Percentiles rank a stretch among this genome's conserved stretches.
These are phyloP conservation scores for Lactuca saligna DNA, from an alignment of 129 eudicot species.

Conservation along the genomic window DNA sequence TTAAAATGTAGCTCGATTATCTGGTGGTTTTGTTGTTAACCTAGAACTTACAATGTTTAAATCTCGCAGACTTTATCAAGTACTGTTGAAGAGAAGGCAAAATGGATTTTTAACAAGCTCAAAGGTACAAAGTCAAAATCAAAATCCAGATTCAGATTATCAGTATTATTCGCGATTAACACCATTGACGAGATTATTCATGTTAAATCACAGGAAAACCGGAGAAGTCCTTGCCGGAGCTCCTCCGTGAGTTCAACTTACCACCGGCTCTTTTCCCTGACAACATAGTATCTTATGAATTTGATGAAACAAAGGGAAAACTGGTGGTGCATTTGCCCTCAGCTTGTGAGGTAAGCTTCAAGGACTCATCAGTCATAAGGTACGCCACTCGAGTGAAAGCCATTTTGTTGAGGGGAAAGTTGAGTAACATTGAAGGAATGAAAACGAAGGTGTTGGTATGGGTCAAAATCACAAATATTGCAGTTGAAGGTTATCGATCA, in stretches of 20 bases:
- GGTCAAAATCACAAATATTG: slow-evolving; percentile 58
- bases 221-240: slow-evolving; percentile 46
- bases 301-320: slow-evolving; percentile 51
- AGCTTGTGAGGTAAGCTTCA: slow-evolving; percentile 52
- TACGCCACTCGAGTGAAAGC: slow-evolving; percentile 55
- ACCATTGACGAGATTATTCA: not conserved
- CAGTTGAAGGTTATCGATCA: slow-evolving; percentile 55
- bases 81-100: slow-evolving; percentile 57
- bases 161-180: not conserved
- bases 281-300: slow-evolving; percentile 57
- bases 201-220: slow-evolving; percentile 45
- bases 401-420: slow-evolving; percentile 49
- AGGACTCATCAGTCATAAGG: slow-evolving; percentile 55
- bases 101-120: slow-evolving; percentile 60
- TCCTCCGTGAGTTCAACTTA: slow-evolving; percentile 54
- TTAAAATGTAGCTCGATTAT: slow-evolving; percentile 22
- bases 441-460: slow-evolving; percentile 63
- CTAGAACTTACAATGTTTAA: slow-evolving; percentile 1
- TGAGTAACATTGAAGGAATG: slow-evolving; percentile 55
- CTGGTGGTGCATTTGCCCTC: slow-evolving; percentile 51
- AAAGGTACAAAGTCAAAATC: slow-evolving; percentile 36
- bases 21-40: slow-evolving; percentile 5
- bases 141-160: not conserved
- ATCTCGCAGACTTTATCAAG: slow-evolving; percentile 42
- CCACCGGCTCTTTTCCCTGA: slow-evolving; percentile 58